These are phyloP conservation scores for Alopecurus myosuroides DNA, from an alignment of 176 grass and related monocot species.

Conservation along the genomic window DNA sequence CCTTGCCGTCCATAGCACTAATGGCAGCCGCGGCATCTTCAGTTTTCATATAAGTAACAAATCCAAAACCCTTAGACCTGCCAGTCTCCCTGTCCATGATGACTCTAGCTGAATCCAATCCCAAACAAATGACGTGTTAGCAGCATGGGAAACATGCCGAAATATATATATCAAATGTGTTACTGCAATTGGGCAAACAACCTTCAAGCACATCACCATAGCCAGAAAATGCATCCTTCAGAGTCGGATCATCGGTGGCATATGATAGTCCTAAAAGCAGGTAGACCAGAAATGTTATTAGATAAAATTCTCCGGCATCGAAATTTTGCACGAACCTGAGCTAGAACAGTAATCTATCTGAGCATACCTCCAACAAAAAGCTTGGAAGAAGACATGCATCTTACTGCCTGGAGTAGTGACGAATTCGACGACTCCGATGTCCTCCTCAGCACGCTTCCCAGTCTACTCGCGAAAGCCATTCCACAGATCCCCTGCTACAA, in stretches of 20 bases:
- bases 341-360: background rate
- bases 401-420: conserved; percentile 59
- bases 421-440: conserved; percentile 27
- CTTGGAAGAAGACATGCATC: conserved; percentile 97
- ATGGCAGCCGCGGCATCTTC: conserved; percentile 75
- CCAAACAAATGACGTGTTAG: conserved; percentile 2
- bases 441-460: conserved; percentile 55
- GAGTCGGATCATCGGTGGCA: conserved; percentile 63
- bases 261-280: conserved; percentile 57
- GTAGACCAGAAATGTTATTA: background rate
- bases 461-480: conserved; percentile 74
- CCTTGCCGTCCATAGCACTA: conserved; percentile 79
- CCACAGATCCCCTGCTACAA: background rate
- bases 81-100: conserved; percentile 71
- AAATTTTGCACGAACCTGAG: background rate
- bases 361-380: conserved; percentile 74
- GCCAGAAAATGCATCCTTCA: conserved; percentile 56
- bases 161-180: background rate
- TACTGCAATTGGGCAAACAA: conserved; percentile 10
- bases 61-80: conserved; percentile 84
- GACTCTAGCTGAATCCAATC: conserved; percentile 54
- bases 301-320: background rate
- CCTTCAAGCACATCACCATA: conserved; percentile 89
- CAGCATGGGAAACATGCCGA: background rate
- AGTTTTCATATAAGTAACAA: conserved; percentile 57